A percentile compares a stretch with the other conserved stretches of the same genome.
These are phyloP conservation scores for Penicillium steckii DNA, from an alignment of 495 filamentous ascomycete genomes.

Conservation along the genomic window DNA sequence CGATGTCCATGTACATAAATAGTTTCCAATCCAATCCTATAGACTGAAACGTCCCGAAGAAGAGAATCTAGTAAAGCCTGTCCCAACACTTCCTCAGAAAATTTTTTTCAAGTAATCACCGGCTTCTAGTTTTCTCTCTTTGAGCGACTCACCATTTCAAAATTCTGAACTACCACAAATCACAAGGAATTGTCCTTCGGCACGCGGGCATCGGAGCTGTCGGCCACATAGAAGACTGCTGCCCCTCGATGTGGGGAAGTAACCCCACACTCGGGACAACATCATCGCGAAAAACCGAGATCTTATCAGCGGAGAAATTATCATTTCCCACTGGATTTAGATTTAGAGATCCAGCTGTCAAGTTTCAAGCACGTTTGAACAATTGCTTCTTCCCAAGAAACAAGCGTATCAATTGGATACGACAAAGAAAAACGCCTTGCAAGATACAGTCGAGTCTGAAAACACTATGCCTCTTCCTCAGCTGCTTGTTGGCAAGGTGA, in stretches of 20 bases:
- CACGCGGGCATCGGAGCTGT: not conserved
- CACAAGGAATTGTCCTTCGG: slow-evolving; percentile 1
- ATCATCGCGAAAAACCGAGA: slow-evolving; percentile 34
- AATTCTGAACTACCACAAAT: slow-evolving; percentile 6
- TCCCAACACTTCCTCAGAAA: too few species aligned
- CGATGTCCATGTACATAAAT: slow-evolving; percentile 20
- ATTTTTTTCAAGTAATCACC: not conserved
- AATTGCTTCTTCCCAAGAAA: not conserved
- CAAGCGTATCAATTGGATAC: not conserved
- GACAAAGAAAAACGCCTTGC: not conserved
- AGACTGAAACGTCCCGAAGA: slow-evolving; percentile 15
- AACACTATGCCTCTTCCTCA: slow-evolving; percentile 37
- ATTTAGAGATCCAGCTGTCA: not conserved
- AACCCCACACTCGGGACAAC: slow-evolving; percentile 30
- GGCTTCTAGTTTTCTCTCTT: too few species aligned
- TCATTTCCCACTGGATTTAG: too few species aligned
- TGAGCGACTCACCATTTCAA: too few species aligned
- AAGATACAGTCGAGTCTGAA: not conserved
- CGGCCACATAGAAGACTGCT: not conserved
- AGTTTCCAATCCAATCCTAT: slow-evolving; percentile 13
- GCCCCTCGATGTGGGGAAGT: slow-evolving; percentile 15
- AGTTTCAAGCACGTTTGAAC: not conserved
- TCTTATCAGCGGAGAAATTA: slow-evolving; percentile 21
- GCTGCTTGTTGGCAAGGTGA: slow-evolving; percentile 65
- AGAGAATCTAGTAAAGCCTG: too few species aligned